Evolutionary conservation across 2,329 filamentous ascomycete genomes (phyloP).

Genomic region (Fusarium sp.): DNA sequence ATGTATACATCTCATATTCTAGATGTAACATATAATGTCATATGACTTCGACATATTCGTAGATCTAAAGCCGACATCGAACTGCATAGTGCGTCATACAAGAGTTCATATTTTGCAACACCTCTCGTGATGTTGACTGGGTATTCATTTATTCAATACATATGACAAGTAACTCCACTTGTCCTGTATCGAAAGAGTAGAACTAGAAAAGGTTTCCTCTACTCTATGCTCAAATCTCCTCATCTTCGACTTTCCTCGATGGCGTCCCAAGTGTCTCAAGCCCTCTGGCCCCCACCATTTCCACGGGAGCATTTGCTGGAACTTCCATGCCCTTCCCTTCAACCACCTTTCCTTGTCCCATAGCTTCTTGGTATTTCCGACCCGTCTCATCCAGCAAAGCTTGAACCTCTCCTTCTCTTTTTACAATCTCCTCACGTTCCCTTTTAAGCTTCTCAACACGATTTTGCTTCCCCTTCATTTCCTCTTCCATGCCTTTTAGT

Average conservation of each 20-base stretch:
- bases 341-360: constrained; percentile 49
- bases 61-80: not conserved
- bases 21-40: fast-evolving
- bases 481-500: constrained; percentile 71
- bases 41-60: not conserved
- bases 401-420: constrained; percentile 84
- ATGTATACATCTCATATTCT: not conserved
- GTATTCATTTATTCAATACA: not conserved
- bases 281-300: constrained; percentile 50
- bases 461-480: constrained; percentile 69
- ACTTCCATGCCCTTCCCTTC: constrained; percentile 39
- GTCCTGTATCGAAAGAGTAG: not conserved
- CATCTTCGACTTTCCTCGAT: constrained; percentile 42
- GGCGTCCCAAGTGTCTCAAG: constrained; percentile 52
- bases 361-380: constrained; percentile 65
- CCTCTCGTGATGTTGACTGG: not conserved
- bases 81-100: fast-evolving
- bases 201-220: not conserved
- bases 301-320: constrained; percentile 27
- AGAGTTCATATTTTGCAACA: not conserved
- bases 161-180: not conserved
- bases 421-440: constrained; percentile 75
- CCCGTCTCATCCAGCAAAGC: constrained; percentile 83
- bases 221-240: constrained; percentile 20
- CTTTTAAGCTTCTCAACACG: constrained; percentile 74